These are phyloP conservation scores for Colletotrichum abscissum DNA, from an alignment of 2,329 filamentous ascomycete genomes.

Conservation along the genomic window DNA sequence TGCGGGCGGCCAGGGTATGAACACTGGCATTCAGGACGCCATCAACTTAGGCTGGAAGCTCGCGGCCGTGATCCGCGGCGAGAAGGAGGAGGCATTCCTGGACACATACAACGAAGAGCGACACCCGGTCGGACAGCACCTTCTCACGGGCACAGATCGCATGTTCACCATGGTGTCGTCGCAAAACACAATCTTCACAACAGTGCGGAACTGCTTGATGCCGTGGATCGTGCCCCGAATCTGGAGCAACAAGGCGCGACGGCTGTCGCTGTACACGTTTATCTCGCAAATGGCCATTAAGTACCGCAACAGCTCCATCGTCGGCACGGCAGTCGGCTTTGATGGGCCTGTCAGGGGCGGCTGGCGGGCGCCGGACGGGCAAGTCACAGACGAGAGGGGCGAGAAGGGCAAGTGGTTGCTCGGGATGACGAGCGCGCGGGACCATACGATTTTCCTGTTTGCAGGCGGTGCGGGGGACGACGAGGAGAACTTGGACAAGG, in stretches of 20 bases:
- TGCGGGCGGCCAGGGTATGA: constrained; percentile 50
- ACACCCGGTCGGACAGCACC: constrained; percentile 54
- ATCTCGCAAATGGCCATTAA: constrained; percentile 55
- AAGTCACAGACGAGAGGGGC: constrained; percentile 32
- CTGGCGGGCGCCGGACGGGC: constrained; percentile 56
- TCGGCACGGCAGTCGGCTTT: constrained; percentile 44
- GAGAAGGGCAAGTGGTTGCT: constrained; percentile 40
- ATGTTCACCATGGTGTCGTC: constrained; percentile 52
- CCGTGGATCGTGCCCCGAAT: constrained; percentile 51
- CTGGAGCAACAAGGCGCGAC: constrained; percentile 37
- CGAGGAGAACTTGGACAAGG: constrained; percentile 20
- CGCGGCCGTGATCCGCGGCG: constrained; percentile 35
- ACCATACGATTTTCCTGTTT: constrained; percentile 48
- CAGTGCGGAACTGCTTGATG: constrained; percentile 52
- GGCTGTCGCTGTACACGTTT: constrained; percentile 45
- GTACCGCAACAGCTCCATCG: constrained; percentile 53
- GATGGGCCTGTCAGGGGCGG: constrained; percentile 55
- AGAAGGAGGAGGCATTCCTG: constrained; percentile 50
- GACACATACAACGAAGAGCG: constrained; percentile 61
- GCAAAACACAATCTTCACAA: constrained; percentile 46
- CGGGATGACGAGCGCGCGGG: constrained; percentile 40
- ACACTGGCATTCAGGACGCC: constrained; percentile 48
- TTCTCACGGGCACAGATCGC: constrained; percentile 55
- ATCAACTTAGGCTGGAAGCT: constrained; percentile 50
- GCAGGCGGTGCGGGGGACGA: constrained; percentile 35